Conservation (phyloP, 192 early-diverging fungal genomes). For the Pecoramyces ruminantium region DNA sequence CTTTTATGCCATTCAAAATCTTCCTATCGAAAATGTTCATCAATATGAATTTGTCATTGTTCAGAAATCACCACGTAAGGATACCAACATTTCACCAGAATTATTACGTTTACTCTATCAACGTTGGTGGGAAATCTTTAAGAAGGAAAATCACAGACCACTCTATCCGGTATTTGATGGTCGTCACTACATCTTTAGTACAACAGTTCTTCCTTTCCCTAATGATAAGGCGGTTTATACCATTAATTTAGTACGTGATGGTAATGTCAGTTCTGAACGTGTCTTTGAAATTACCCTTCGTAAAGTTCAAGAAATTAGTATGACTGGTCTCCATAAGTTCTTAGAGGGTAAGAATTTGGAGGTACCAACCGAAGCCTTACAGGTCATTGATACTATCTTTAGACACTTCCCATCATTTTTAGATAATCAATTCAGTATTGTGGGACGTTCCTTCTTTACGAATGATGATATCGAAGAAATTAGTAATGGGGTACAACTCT, state of each 20-base stretch:
- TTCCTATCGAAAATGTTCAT: constrained; percentile 48
- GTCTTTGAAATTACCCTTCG: background rate
- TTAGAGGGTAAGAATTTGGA: constrained; percentile 18
- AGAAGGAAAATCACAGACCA: constrained; percentile 32
- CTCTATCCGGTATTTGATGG: constrained; percentile 67
- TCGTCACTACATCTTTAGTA: constrained; percentile 55
- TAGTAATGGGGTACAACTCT: constrained; percentile 69
- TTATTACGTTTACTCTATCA: constrained; percentile 56
- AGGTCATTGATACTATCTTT: constrained; percentile 57
- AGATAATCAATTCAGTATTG: constrained; percentile 34
- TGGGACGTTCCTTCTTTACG: constrained; percentile 83
- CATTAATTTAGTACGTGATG: constrained; percentile 24
- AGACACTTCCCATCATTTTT: constrained; percentile 62
- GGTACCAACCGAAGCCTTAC: constrained; percentile 30
- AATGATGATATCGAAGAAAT: constrained; percentile 29
- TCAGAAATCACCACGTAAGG: constrained; percentile 1
- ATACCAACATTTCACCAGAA: constrained; percentile 58
- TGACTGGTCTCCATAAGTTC: constrained; percentile 12
- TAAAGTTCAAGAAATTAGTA: constrained; percentile 1
- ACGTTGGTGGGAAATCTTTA: constrained; percentile 28
- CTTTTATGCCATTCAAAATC: constrained; percentile 55
- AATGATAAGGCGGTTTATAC: constrained; percentile 37
- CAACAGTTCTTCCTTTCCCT: constrained; percentile 30
- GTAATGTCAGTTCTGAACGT: constrained; percentile 17
- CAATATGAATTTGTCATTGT: constrained; percentile 50